Conservation (phyloP, 129 eudicot genomes). For the Sambucus nigra region DNA sequence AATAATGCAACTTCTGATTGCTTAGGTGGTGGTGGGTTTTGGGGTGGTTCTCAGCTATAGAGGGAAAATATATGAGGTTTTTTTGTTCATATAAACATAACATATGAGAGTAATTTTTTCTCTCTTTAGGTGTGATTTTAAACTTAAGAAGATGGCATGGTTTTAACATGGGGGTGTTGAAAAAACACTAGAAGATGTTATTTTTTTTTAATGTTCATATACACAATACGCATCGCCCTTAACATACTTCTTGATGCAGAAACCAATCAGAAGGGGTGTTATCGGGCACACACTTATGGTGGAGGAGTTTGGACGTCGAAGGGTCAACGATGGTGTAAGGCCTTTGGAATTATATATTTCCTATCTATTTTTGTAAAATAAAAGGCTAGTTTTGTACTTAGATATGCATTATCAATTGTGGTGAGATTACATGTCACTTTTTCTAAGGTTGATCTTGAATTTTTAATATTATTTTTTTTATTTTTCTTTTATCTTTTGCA, state of each 20-base stretch:
- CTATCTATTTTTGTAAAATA: background rate
- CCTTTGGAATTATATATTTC: slow-evolving; percentile 4
- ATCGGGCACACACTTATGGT: slow-evolving; percentile 76
- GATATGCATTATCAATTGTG: too few species aligned
- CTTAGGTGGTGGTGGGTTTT: too few species aligned
- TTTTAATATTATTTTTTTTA: background rate
- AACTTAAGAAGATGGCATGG: background rate
- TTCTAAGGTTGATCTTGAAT: too few species aligned
- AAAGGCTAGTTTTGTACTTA: background rate
- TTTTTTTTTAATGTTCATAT: too few species aligned
- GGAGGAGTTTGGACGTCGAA: slow-evolving; percentile 74
- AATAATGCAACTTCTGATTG: too few species aligned
- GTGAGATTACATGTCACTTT: too few species aligned
- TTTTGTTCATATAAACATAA: too few species aligned
- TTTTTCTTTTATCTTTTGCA: background rate
- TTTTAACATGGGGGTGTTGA: background rate
- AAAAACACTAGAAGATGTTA: too few species aligned
- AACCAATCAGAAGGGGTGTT: slow-evolving; percentile 81
- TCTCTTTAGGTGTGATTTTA: background rate
- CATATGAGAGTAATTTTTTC: background rate
- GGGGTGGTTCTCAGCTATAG: too few species aligned
- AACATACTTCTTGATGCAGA: slow-evolving; percentile 42
- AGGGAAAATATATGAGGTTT: too few species aligned
- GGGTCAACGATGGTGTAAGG: slow-evolving; percentile 66
- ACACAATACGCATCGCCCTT: background rate